A percentile compares a stretch with the other conserved stretches of the same genome.
Conservation (phyloP, 495 filamentous ascomycete species). For the Penicillium maclennaniae region DNA sequence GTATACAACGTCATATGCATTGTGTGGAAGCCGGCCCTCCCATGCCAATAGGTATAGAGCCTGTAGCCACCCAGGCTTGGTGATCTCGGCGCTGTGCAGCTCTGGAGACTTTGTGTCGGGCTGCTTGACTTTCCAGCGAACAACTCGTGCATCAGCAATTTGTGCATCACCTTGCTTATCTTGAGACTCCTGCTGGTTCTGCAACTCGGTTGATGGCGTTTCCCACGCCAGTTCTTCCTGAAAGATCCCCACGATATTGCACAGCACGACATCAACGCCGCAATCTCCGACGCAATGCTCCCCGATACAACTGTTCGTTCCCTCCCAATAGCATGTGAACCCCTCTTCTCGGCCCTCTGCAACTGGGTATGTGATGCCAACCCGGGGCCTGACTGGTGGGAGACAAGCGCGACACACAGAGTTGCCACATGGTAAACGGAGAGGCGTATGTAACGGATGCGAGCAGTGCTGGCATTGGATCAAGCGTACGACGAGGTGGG, state of each 20-base stretch:
- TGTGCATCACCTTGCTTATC: constrained; percentile 19
- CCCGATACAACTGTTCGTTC: constrained; percentile 46
- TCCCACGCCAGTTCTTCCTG: constrained; percentile 42
- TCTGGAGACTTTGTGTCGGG: constrained; percentile 14
- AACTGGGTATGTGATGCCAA: constrained; percentile 71
- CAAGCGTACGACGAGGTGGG: constrained; percentile 56
- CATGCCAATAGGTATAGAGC: constrained; percentile 30
- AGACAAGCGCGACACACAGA: constrained; percentile 73
- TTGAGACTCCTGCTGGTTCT: constrained; percentile 25
- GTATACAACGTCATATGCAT: constrained; percentile 52
- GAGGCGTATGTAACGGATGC: constrained; percentile 59
- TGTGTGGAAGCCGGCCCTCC: constrained; percentile 28
- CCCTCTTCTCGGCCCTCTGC: constrained; percentile 59
- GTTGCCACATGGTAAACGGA: constrained; percentile 80
- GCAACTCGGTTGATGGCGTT: constrained; percentile 1
- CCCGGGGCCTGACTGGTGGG: constrained; percentile 56
- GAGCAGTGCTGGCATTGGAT: constrained; percentile 76
- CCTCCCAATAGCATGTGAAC: constrained; percentile 66
- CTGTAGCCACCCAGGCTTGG: constrained; percentile 17
- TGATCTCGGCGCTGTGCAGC: constrained; percentile 15
- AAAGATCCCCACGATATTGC: constrained; percentile 57
- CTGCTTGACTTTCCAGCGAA: constrained; percentile 36
- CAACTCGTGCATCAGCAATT: constrained; percentile 36
- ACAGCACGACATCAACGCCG: constrained; percentile 68
- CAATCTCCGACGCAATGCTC: constrained; percentile 78